A percentile compares a stretch with the other conserved stretches of the same genome.
These are phyloP conservation scores for Lipomyces orientalis DNA, from an alignment of 805 yeast species.

Conservation along the genomic window DNA sequence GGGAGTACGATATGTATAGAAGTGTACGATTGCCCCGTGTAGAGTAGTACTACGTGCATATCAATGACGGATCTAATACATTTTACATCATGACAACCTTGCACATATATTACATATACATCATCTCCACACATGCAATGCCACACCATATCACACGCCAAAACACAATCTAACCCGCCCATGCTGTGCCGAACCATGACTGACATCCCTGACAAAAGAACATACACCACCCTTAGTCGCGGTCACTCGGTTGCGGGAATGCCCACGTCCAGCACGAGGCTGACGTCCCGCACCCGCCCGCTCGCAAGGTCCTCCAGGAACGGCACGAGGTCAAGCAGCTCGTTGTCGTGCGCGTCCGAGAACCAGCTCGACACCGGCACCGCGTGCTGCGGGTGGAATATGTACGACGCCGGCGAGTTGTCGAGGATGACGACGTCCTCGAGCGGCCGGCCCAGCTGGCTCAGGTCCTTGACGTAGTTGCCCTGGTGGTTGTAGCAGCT, in stretches of 20 bases:
- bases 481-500: constrained; percentile 94
- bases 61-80: too few species aligned
- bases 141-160: too few species aligned
- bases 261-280: constrained; percentile 78
- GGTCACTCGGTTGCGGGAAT: constrained; percentile 14
- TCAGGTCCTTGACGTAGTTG: constrained; percentile 88
- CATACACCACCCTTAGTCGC: background rate
- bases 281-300: constrained; percentile 76
- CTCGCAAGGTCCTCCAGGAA: constrained; percentile 82
- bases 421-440: constrained; percentile 86
- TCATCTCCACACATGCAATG: too few species aligned
- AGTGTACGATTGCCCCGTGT: too few species aligned
- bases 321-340: constrained; percentile 87
- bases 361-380: constrained; percentile 98
- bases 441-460: constrained; percentile 93
- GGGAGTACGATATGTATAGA: too few species aligned
- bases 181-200: background rate
- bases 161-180: background rate
- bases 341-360: constrained; percentile 97
- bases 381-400: constrained; percentile 97
- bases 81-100: too few species aligned
- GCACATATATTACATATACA: too few species aligned
- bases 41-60: too few species aligned
- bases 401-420: constrained; percentile 97
- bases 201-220: too few species aligned